These are phyloP conservation scores for Cordyceps cicadae DNA, from an alignment of 2,329 filamentous ascomycete species.

Conservation along the genomic window DNA sequence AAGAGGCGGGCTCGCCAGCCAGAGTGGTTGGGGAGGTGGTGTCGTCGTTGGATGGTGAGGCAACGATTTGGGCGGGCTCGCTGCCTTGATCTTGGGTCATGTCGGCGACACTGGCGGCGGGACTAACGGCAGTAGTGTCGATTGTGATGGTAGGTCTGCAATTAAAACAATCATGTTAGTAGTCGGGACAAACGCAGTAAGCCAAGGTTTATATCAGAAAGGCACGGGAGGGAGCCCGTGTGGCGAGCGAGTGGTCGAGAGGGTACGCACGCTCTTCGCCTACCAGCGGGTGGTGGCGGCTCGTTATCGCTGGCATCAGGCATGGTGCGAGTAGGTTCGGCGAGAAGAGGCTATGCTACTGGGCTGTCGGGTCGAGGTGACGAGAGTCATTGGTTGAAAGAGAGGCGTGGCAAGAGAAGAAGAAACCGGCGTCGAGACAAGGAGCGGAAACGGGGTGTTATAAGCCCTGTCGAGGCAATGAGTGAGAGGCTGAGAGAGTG, in stretches of 20 bases:
- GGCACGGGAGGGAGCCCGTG: background rate
- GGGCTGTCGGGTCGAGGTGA: background rate
- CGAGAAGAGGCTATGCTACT: constrained; percentile 9
- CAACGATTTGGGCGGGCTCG: constrained; percentile 21
- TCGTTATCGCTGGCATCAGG: constrained; percentile 16
- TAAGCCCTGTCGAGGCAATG: background rate
- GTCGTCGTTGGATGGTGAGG: constrained; percentile 33
- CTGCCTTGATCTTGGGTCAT: constrained; percentile 21
- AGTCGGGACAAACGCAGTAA: background rate
- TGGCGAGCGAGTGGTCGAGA: constrained; percentile 4
- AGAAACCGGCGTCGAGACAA: background rate
- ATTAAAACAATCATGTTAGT: background rate
- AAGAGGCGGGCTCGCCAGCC: constrained; percentile 22
- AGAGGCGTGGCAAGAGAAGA: background rate
- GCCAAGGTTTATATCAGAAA: background rate
- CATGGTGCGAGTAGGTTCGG: constrained; percentile 15
- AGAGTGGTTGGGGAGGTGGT: constrained; percentile 32
- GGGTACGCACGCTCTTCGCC: constrained; percentile 31
- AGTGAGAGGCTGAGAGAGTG: background rate
- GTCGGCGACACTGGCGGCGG: constrained; percentile 20
- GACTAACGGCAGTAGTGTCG: constrained; percentile 37
- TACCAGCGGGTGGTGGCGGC: constrained; percentile 17
- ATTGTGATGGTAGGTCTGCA: constrained; percentile 47
- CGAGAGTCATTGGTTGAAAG: constrained; percentile 2
- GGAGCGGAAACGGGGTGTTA: background rate